Base-by-base conservation (phyloP, 1,284 basidiomycete species). In the Tranzscheliella williamsii region DNA sequence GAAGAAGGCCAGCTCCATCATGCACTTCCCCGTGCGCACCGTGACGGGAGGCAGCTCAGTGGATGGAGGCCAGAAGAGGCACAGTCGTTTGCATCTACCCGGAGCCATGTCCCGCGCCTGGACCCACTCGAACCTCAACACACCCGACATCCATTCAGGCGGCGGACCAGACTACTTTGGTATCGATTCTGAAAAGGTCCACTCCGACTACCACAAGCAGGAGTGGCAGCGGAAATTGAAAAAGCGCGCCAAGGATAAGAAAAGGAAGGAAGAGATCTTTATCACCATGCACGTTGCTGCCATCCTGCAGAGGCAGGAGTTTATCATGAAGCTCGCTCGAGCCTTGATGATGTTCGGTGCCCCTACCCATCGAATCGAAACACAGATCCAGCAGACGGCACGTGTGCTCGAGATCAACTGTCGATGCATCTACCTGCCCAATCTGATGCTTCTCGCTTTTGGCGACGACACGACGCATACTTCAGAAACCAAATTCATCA, bases 271-370 rank as follows among this genome's bases (percentile, higher is more conserved):
- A 36, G 72, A 76, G 44, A 75, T 75, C 46, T 75, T 70, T 31
- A 92, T 93, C 63, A 91, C 91, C 29, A 87, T 87, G 67, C 91
- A 93, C 72, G 88, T 93, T 17, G 90, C 90, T 2, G 86, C 88
- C 48, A 87, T 93, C 61, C 82, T 93, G 37, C 85, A 87, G 68
- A 84, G 92, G 16, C 90, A 94, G 76, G 88, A 92, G 63, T 94
- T 94, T 79, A 82, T 95, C 51, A 81, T 93, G 76, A 94, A 94
- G 81, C 84, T 94, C 30, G 84, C 88, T 15, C 84, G 91, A 35
- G 86, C 90, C 7, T 84, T 95, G 81, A 93, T 94, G 90, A 92
- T 92, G 90, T 94, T 92, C 66, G 90, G 90, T 30, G 89, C 87
- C 2, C 91, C 91, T n/a, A 86, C 87, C 2, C 90, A 94, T 78